Evolutionary conservation across 768 basidiomycete species (phyloP).

Genomic region (Lactarius indigo): DNA sequence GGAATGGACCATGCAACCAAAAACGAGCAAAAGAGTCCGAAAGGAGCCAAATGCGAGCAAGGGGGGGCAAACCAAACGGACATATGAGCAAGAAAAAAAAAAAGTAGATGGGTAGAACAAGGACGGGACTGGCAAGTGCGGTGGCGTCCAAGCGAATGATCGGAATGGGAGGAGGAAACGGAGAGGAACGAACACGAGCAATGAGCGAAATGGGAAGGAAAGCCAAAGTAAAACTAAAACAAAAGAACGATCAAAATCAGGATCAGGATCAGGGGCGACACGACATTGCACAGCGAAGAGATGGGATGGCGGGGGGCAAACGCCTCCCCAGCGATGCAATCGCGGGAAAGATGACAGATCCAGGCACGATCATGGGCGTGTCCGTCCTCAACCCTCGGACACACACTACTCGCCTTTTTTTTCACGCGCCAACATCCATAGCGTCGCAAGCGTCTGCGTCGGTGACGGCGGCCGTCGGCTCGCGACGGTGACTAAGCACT

Average conservation of each 20-base stretch:
- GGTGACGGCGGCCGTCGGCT: background rate
- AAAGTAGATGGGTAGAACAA: background rate
- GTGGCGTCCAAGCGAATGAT: background rate
- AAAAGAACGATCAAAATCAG: background rate
- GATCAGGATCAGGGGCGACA: background rate
- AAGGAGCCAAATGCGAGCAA: background rate
- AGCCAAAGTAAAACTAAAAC: background rate
- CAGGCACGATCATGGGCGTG: background rate
- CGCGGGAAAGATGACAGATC: background rate
- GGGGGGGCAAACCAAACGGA: background rate
- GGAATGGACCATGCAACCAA: background rate
- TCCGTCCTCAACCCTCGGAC: background rate
- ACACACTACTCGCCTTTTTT: background rate
- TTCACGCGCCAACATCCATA: slow-evolving; percentile 31
- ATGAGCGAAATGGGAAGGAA: background rate
- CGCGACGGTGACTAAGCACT: slow-evolving; percentile 39
- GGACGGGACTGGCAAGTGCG: background rate
- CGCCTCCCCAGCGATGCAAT: background rate
- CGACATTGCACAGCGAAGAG: background rate
- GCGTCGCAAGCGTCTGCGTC: slow-evolving; percentile 21
- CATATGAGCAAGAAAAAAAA: background rate
- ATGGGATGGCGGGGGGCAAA: background rate
- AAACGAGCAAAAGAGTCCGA: background rate
- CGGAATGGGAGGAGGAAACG: background rate
- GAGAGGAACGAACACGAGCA: background rate